Percentiles rank a stretch among this genome's conserved stretches.
phyloP scores from a whole-genome alignment of 83 land plant species.

The Isoetes engelmannii region DNA sequence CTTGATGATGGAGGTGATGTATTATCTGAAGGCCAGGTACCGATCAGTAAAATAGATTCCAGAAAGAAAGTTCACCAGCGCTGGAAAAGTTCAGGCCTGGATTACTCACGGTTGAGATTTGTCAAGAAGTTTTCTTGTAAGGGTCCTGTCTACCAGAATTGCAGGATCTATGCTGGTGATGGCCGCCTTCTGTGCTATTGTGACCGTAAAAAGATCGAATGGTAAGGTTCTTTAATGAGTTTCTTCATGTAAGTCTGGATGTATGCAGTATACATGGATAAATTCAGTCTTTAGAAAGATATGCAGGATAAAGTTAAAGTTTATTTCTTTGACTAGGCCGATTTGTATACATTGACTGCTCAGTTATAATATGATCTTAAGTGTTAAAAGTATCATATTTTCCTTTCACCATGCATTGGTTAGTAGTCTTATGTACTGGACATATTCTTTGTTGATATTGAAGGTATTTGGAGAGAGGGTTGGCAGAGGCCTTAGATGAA shows the following conservation, averaged over 20 bases:
- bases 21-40: no score
- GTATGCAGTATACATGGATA: no score
- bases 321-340: no score
- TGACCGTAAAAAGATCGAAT: slow-evolving; percentile 87
- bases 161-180: slow-evolving; percentile 93
- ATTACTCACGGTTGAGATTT: slow-evolving; percentile 64
- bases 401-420: neutral
- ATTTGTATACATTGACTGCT: no score
- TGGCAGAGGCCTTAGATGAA: slow-evolving; percentile 73
- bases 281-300: no score
- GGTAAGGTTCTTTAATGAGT: slow-evolving; percentile 29
- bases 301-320: no score
- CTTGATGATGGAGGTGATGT: no score
- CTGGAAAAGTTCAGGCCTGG: slow-evolving; percentile 9
- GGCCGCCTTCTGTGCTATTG: slow-evolving; percentile 91
- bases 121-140: slow-evolving; percentile 97
- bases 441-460: neutral
- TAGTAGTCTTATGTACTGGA: neutral
- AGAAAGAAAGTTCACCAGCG: no score
- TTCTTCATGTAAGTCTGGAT: no score
- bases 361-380: no score
- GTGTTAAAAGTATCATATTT: neutral
- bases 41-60: no score
- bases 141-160: slow-evolving; percentile 92
- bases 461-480: slow-evolving; percentile 76